phyloP scores from a whole-genome alignment of 73 alveolate genomes.

The Paraurostyla sp. region DNA sequence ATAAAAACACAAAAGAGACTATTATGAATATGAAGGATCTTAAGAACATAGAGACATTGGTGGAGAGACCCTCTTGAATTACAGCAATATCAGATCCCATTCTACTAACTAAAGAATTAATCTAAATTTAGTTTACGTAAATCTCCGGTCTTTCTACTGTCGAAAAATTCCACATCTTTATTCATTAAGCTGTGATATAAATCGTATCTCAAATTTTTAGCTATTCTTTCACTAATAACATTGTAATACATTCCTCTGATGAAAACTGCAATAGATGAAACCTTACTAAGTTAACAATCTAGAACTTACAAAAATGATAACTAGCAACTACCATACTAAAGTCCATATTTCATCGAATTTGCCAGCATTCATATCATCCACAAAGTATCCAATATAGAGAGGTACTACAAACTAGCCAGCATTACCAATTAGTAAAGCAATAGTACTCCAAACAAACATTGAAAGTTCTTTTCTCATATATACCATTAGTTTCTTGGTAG shows the following conservation, averaged over 20 bases:
- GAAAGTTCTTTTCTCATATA: slow-evolving; percentile 27
- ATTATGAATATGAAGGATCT: slow-evolving; percentile 43
- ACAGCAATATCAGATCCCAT: slow-evolving; percentile 58
- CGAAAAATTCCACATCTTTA: slow-evolving; percentile 69
- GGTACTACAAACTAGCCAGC: slow-evolving; percentile 56
- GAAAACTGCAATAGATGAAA: slow-evolving; percentile 20
- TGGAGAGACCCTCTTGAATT: slow-evolving; percentile 54
- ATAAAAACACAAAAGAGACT: slow-evolving; percentile 57
- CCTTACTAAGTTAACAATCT: neutral
- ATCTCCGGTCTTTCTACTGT: slow-evolving; percentile 70
- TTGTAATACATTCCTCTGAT: slow-evolving; percentile 57
- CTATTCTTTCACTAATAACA: slow-evolving; percentile 67
- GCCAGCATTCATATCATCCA: slow-evolving; percentile 49
- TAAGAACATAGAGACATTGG: slow-evolving; percentile 62
- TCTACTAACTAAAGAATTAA: slow-evolving; percentile 51
- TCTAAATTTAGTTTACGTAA: neutral
- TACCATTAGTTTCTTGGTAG: slow-evolving; percentile 32
- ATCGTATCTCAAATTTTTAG: slow-evolving; percentile 39
- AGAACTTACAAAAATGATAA: slow-evolving; percentile 18
- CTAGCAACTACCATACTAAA: neutral
- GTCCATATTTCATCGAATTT: neutral
- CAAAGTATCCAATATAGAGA: slow-evolving; percentile 31
- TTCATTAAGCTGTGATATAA: slow-evolving; percentile 11
- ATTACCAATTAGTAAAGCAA: slow-evolving; percentile 8
- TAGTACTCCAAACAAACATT: slow-evolving; percentile 15